Evolutionary conservation across 2,329 filamentous ascomycete species (phyloP).

Genomic region (Polytolypa hystricis): DNA sequence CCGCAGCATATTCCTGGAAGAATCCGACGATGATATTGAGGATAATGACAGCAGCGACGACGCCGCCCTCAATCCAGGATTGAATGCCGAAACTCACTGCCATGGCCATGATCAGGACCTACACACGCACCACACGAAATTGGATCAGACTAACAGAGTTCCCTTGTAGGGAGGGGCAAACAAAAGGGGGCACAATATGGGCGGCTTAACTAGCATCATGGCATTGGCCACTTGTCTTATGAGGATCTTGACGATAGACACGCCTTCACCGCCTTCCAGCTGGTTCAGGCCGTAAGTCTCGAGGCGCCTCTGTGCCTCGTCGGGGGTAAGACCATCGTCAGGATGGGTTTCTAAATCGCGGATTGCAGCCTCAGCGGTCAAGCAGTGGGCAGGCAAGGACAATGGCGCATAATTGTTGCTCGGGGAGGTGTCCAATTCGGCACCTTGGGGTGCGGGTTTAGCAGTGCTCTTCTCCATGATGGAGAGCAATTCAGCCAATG

Average conservation of each 20-base stretch:
- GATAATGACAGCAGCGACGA: slow-evolving; percentile 46
- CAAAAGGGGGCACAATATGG: slow-evolving; percentile 11
- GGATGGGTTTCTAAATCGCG: slow-evolving; percentile 44
- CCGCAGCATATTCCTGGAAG: slow-evolving; percentile 43
- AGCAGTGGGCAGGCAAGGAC: slow-evolving; percentile 49
- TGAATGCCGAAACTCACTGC: slow-evolving; percentile 46
- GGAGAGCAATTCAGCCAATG: background rate
- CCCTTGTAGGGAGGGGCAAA: slow-evolving; percentile 3
- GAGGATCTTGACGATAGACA: slow-evolving; percentile 60
- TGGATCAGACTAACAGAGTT: slow-evolving; percentile 17
- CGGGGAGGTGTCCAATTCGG: background rate
- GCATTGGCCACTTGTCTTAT: slow-evolving; percentile 55
- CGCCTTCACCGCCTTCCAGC: slow-evolving; percentile 54
- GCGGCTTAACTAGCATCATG: slow-evolving; percentile 48
- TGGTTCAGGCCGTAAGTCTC: slow-evolving; percentile 50
- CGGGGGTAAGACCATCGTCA: slow-evolving; percentile 44
- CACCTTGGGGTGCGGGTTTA: background rate
- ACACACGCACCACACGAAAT: slow-evolving; percentile 17
- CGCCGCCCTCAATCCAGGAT: slow-evolving; percentile 51
- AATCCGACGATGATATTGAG: slow-evolving; percentile 50
- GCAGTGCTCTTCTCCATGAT: slow-evolving; percentile 8
- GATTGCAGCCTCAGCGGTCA: slow-evolving; percentile 42
- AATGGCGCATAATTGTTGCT: slow-evolving; percentile 38
- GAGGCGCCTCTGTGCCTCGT: slow-evolving; percentile 45
- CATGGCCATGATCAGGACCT: slow-evolving; percentile 46